Base-by-base conservation (phyloP, 495 filamentous ascomycete genomes). In the Neurospora tetraspora region DNA sequence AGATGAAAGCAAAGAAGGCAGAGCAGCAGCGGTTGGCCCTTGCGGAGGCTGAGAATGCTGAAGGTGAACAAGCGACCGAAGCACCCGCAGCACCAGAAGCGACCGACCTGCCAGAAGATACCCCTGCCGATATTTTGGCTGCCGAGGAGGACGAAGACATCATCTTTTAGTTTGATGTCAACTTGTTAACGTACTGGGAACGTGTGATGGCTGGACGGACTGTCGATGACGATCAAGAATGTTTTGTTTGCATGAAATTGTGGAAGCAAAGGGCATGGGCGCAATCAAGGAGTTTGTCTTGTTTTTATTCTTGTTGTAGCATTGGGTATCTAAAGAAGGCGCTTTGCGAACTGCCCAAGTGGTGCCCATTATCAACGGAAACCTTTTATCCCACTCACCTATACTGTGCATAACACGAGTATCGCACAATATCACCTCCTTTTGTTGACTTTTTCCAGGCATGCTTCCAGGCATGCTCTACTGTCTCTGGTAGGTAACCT, bases 401-500 rank as follows among this genome's bases (percentile, higher is more conserved):
- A 69, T 34, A 65, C 14, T 34, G 31, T 65, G 53, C 23, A 16
- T 36, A 27, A 27, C 16, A 11, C 9, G 14, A 7, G 34, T 39
- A 23, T 69, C 27, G 23, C 27, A 34, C 27, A 9, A 34, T 27
- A 6, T 39, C 16, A 71, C 72, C 18, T 69, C 27, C 20, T 36
- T n/a, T 45, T 27, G 5, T 43, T 70, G 39, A 36, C 36, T 8
- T 37, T 47, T 6, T 47, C 12, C 53, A 42, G 42, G 27, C 70
- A 39, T 34, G 27, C 6, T 14, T 27, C 14, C 39, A 18, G 39
- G 9, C 16, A 20, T 39, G 7, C 9, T 45, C 77, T 86, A 95
- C 86, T 97, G 93, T 76, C 94, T 88, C 85, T 97, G 95, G 84
- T 94, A 98, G 20, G 94, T 97, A 72, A 95, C 93, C 81, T 94